These are phyloP conservation scores for Tremella fuciformis DNA, from an alignment of 768 basidiomycete genomes.

Conservation along the genomic window DNA sequence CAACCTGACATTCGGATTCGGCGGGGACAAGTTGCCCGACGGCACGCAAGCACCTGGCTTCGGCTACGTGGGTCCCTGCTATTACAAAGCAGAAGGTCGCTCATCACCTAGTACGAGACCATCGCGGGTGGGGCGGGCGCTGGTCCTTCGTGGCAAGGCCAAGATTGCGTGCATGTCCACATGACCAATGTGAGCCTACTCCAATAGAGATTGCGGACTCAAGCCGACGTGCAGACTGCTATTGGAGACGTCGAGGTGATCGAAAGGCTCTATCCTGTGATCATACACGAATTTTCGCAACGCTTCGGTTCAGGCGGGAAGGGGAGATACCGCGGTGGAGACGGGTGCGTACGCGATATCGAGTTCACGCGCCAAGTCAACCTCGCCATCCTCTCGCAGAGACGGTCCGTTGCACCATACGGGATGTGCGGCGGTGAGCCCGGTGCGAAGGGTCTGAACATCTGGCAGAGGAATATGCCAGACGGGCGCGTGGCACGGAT, in stretches of 20 bases:
- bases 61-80: too few relatives aligned
- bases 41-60: not conserved
- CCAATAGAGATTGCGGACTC: too few relatives aligned
- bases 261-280: slow-evolving; percentile 11
- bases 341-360: not conserved
- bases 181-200: slow-evolving; percentile 6
- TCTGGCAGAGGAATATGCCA: slow-evolving; percentile 1
- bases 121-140: slow-evolving; percentile 17
- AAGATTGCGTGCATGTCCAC: slow-evolving; percentile 11
- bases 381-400: not conserved
- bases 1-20: not conserved
- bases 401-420: not conserved
- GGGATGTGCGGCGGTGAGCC: slow-evolving; percentile 10
- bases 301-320: slow-evolving; percentile 14
- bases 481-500: not conserved
- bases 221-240: not conserved
- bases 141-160: slow-evolving; percentile 14
- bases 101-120: slow-evolving; percentile 1
- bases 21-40: too few relatives aligned
- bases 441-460: slow-evolving; percentile 12
- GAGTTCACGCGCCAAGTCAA: not conserved
- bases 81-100: too few relatives aligned
- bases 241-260: slow-evolving; percentile 20
- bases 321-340: slow-evolving; percentile 3
- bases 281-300: slow-evolving; percentile 19